Base-by-base conservation (phyloP, 2,329 filamentous ascomycete species). In the Tolypocladium tropicale region DNA sequence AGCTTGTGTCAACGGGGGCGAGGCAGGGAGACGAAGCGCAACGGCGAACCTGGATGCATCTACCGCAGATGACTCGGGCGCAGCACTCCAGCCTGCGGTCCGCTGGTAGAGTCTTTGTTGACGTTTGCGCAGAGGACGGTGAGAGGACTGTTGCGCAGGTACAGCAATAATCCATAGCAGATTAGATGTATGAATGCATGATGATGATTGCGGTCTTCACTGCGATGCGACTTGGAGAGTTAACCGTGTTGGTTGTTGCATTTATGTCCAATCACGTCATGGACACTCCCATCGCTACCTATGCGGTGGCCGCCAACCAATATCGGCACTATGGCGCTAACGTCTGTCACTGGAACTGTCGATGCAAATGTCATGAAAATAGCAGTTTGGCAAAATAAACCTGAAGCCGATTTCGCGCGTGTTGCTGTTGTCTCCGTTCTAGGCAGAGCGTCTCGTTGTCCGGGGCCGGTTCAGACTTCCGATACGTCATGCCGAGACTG, bases 31-130 rank as follows among this genome's bases (percentile, higher is more conserved):
- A 14, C 9, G 43, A 18, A 23, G 14, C 30, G 48, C 16, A 23
- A 21, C 16, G 55, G 72, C 78, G 52, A 68, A 83, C 85, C 67
- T 81, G 73, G 63, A 89, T 80, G 70, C 89, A 93, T 58, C 75
- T 76, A 18, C 83, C 82, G 70, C 89, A 94, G 64, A 93, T 88
- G 41, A 83, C 75, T 55, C 89, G 80, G 49, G 74, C 75, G 68
- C 89, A 93, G 69, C 89, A 93, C 36, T 78, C 77, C 33, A 90
- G 75, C 58, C 78, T 74, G 53, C 86, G 80, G 65, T 86, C 80
- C 52, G 78, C 74, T 30, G 80, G 76, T 2, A 81, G 71, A 16
- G 81, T 77, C 66, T 86, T 89, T 72, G 86, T 84, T 41, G 75
- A 77, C 63, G 76, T 77, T 32, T 76, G 73, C 36, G 77, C 74